phyloP scores from a whole-genome alignment of 2,329 filamentous ascomycete genomes.

The Verticillium klebahnii region DNA sequence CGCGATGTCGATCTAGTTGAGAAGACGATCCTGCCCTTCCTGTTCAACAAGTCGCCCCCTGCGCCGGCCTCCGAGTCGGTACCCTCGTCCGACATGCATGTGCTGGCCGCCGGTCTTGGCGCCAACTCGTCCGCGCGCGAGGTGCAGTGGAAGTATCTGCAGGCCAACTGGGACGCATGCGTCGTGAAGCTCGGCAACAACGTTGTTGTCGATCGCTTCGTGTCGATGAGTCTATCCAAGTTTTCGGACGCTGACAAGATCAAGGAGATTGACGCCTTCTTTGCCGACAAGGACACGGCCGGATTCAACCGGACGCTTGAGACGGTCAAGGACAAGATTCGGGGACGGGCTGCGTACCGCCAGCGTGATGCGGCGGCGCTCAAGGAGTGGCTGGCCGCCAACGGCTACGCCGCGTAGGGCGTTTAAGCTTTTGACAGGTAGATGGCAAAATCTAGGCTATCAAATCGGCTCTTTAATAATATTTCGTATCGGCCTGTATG shows the following conservation, averaged over 20 bases:
- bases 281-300: conserved; percentile 77
- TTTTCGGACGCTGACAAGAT: conserved; percentile 68
- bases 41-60: conserved; percentile 62
- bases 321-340: conserved; percentile 81
- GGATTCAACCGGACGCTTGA: conserved; percentile 83
- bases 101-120: conserved; percentile 67
- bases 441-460: background rate
- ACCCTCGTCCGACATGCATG: conserved; percentile 81
- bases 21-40: conserved; percentile 66
- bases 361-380: conserved; percentile 68
- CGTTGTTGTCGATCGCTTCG: conserved; percentile 83
- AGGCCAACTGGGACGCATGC: conserved; percentile 74
- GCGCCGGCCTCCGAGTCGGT: conserved; percentile 55
- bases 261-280: conserved; percentile 79
- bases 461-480: too few relatives aligned
- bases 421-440: too few relatives aligned
- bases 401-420: conserved; percentile 29
- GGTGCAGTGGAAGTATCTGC: conserved; percentile 80
- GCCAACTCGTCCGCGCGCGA: conserved; percentile 68
- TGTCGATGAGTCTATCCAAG: conserved; percentile 71
- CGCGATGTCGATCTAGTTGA: conserved; percentile 64
- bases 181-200: conserved; percentile 73
- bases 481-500: background rate
- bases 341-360: conserved; percentile 77
- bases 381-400: conserved; percentile 70